phyloP scores from a whole-genome alignment of 768 basidiomycete species.

The Pleurotus djamor region DNA sequence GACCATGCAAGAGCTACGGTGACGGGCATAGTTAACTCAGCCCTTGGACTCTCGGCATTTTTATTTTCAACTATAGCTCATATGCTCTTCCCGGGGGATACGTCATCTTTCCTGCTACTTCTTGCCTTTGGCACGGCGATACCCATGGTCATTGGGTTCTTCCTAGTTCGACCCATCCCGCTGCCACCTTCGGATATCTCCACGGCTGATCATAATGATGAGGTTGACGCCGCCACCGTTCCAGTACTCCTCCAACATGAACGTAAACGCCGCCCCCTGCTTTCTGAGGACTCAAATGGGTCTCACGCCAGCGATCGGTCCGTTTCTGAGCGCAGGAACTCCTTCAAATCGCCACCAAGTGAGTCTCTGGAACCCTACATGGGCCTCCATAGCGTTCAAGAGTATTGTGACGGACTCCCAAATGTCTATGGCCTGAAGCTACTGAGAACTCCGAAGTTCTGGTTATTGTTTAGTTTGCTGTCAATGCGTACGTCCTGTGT shows the following conservation, averaged over 20 bases:
- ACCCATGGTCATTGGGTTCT: slow-evolving; percentile 77
- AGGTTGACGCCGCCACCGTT: no score
- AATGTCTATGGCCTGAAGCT: no score
- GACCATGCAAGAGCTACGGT: slow-evolving; percentile 74
- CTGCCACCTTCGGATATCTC: slow-evolving; percentile 34
- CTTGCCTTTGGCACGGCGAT: slow-evolving; percentile 76
- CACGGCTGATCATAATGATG: no score
- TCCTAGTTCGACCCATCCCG: slow-evolving; percentile 69
- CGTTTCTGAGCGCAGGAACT: slow-evolving; percentile 1
- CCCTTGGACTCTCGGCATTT: slow-evolving; percentile 90
- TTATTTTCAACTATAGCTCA: slow-evolving; percentile 80
- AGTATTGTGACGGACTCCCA: no score
- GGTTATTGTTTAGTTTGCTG: not conserved
- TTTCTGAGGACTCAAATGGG: no score
- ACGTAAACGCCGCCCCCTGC: no score
- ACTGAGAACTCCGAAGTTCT: not conserved
- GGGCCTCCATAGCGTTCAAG: no score
- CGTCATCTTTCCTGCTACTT: slow-evolving; percentile 71
- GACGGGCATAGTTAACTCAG: slow-evolving; percentile 79
- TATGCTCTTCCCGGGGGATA: slow-evolving; percentile 71
- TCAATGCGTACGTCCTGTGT: slow-evolving; percentile 41
- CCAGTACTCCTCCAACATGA: no score
- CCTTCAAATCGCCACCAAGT: no score
- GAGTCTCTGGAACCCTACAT: not conserved
- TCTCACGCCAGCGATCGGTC: not conserved